These are phyloP conservation scores for Jatropha curcas DNA, from an alignment of 345 rosid genomes.

Conservation along the genomic window DNA sequence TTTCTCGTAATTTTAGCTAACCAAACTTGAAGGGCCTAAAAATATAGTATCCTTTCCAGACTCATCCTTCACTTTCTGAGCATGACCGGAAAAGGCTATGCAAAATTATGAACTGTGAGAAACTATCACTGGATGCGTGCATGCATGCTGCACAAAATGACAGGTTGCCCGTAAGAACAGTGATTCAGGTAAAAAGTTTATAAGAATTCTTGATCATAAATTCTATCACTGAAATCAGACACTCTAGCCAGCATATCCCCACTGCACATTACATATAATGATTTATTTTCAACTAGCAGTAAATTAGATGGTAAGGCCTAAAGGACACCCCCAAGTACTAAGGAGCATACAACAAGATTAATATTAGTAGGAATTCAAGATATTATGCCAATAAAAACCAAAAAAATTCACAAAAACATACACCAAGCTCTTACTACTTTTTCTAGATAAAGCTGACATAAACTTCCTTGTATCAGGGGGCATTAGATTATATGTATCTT, in stretches of 20 bases:
- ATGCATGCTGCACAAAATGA: constrained; percentile 94
- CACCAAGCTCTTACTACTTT: not conserved
- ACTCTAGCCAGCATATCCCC: not conserved
- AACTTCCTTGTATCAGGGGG: not conserved
- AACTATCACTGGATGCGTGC: constrained; percentile 84
- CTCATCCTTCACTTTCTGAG: constrained; percentile 71
- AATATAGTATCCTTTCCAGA: constrained; percentile 41
- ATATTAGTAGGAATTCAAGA: no score
- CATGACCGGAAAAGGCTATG: constrained; percentile 70
- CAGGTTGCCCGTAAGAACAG: constrained; percentile 76
- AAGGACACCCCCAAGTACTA: not conserved
- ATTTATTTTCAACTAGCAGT: not conserved
- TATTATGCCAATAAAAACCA: not conserved
- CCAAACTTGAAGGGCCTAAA: constrained; percentile 17
- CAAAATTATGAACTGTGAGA: constrained; percentile 73
- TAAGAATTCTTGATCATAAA: not conserved
- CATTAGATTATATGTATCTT: not conserved
- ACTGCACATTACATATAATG: not conserved
- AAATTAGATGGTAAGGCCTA: constrained; percentile 11
- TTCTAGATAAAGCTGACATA: not conserved
- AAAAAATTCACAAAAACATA: not conserved
- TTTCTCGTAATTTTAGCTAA: constrained; percentile 2
- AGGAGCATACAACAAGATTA: not conserved
- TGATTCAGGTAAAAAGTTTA: constrained; percentile 67
- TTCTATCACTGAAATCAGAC: not conserved